A percentile compares a stretch with the other conserved stretches of the same genome.
Evolutionary conservation across 163 green algal genomes (phyloP).

Genomic region (Scenedesmus sp.): DNA sequence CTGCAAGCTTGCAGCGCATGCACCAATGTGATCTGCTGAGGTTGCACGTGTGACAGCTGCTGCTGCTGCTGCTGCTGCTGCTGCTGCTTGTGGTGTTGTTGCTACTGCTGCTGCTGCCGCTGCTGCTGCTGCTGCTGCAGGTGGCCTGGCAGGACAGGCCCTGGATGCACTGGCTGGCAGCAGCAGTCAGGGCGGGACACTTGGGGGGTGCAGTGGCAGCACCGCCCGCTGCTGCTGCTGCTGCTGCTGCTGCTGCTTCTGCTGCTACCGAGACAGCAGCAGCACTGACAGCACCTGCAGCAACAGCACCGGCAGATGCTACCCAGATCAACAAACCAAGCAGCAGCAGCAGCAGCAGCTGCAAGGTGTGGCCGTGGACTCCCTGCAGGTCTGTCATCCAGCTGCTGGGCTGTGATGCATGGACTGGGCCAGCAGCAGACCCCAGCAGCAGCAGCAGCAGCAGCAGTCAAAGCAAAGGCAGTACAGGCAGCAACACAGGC

Average conservation of each 20-base stretch:
- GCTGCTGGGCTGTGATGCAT: conserved; percentile 28
- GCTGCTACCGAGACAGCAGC: neutral
- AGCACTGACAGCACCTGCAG: neutral
- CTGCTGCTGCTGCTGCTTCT: neutral
- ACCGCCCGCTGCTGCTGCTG: neutral
- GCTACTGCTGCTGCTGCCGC: neutral
- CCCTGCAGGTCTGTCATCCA: conserved; percentile 32
- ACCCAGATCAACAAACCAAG: neutral
- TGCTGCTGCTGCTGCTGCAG: conserved; percentile 12
- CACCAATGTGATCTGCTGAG: neutral
- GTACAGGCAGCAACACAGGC: neutral
- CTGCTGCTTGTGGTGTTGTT: neutral
- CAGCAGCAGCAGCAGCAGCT: conserved; percentile 22
- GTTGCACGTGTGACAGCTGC: neutral
- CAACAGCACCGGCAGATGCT: conserved; percentile 13
- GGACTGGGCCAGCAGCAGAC: neutral
- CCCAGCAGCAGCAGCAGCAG: conserved; percentile 15
- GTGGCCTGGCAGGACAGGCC: conserved; percentile 8
- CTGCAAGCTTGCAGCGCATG: too few species aligned
- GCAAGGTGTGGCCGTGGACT: conserved; percentile 23
- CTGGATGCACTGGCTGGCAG: conserved; percentile 33
- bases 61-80: neutral
- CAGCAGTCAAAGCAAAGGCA: neutral
- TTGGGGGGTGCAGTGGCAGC: neutral
- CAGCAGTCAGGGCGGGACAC: conserved; percentile 17